Evolutionary conservation across 352 stramenopile genomes (phyloP).

Genomic region (Pythium scleroteichum): DNA sequence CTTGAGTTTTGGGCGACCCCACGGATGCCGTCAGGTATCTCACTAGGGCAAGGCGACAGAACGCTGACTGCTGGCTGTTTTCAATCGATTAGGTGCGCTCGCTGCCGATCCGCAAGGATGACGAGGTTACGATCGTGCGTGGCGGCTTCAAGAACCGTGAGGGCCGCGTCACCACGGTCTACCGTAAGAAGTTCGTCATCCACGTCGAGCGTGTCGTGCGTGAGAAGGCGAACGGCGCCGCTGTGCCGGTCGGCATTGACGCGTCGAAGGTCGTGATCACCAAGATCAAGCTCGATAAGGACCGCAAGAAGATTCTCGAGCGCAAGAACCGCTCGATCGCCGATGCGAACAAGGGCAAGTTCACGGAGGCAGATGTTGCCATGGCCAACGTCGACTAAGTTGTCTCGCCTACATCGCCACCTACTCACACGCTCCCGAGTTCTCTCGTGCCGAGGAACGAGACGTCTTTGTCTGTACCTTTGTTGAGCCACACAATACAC

Average conservation of each 20-base stretch:
- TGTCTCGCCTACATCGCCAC: not conserved
- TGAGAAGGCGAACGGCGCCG: conserved; percentile 98
- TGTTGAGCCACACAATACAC: conserved; percentile 19
- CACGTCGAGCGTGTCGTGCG: conserved; percentile 98
- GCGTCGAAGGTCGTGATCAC: conserved; percentile 99
- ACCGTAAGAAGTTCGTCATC: conserved; percentile 99
- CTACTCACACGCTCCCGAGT: conserved; percentile 7
- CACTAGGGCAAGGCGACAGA: not conserved
- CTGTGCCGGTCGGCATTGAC: conserved; percentile 97
- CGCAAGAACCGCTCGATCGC: conserved; percentile 94
- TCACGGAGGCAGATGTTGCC: conserved; percentile 85
- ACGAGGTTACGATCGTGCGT: conserved; percentile 98
- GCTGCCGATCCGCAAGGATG: conserved; percentile 98
- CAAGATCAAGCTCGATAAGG: conserved; percentile 99
- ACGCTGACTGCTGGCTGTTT: conserved; percentile 19
- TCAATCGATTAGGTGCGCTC: conserved; percentile 91
- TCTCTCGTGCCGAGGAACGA: conserved; percentile 8
- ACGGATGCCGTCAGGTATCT: no score
- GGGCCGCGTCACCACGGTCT: conserved; percentile 97
- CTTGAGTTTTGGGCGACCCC: no score
- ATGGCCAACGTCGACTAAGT: conserved; percentile 91
- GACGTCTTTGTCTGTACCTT: conserved; percentile 15
- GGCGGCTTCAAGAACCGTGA: conserved; percentile 98
- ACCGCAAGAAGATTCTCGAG: conserved; percentile 98
- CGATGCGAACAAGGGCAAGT: conserved; percentile 89